phyloP scores from a whole-genome alignment of 1,139 yeast genomes.

The Lizanozyma gosingica region DNA sequence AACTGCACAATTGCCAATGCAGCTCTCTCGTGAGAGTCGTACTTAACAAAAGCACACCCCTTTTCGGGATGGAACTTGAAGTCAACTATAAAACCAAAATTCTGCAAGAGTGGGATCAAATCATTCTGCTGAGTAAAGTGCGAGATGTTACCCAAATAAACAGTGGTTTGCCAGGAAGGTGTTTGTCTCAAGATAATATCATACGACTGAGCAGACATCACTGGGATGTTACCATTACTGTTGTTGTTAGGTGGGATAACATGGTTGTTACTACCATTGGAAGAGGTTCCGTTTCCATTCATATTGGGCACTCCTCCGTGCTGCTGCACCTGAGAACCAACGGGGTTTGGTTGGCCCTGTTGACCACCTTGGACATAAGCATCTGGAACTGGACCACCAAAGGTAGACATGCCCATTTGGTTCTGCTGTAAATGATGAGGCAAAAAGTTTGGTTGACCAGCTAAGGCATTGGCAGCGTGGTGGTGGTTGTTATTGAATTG shows the following conservation, averaged over 20 bases:
- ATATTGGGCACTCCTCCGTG: neutral
- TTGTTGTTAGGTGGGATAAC: conserved; percentile 6
- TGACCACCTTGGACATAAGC: neutral
- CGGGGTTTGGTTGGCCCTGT: neutral
- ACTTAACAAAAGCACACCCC: conserved; percentile 80
- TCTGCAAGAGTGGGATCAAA: conserved; percentile 66
- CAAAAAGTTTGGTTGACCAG: neutral
- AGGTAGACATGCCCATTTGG: conserved; percentile 1
- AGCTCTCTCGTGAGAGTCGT: conserved; percentile 81
- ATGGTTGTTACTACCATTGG: conserved; percentile 17
- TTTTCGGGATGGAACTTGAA: conserved; percentile 74
- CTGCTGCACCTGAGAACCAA: neutral
- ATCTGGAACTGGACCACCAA: neutral
- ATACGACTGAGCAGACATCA: conserved; percentile 47
- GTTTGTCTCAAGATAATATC: conserved; percentile 68
- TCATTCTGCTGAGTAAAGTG: conserved; percentile 69
- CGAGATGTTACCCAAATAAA: conserved; percentile 78
- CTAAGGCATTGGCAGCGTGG: conserved; percentile 1
- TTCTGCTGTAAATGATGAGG: conserved; percentile 5
- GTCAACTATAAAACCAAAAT: conserved; percentile 75
- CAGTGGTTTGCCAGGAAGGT: conserved; percentile 83
- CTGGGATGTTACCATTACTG: conserved; percentile 7
- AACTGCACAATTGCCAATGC: conserved; percentile 81
- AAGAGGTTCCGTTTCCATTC: conserved; percentile 1
- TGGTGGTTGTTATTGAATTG: conserved; percentile 9